These are phyloP conservation scores for Westerdykella ornata DNA, from an alignment of 2,329 filamentous ascomycete genomes.

Conservation along the genomic window DNA sequence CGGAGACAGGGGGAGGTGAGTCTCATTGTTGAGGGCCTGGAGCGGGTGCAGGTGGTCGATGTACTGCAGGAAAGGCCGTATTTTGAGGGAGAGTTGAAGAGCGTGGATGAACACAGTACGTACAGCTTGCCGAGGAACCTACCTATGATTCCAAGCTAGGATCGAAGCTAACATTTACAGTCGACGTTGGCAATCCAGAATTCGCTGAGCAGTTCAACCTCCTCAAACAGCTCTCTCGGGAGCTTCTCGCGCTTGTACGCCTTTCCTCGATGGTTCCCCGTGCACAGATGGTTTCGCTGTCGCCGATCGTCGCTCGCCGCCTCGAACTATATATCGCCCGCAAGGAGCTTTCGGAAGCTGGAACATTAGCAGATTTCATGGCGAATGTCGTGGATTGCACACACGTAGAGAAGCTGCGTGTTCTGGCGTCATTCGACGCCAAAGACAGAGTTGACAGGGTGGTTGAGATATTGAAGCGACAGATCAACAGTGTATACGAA, in stretches of 20 bases:
- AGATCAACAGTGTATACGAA: conserved; percentile 64
- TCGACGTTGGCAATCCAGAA: conserved; percentile 38
- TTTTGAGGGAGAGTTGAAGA: conserved; percentile 72
- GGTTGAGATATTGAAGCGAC: conserved; percentile 69
- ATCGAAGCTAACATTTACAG: conserved; percentile 5
- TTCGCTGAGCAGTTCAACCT: conserved; percentile 67
- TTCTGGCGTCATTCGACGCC: conserved; percentile 74
- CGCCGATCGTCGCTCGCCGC: conserved; percentile 76
- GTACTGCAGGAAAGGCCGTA: conserved; percentile 73
- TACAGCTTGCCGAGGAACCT: conserved; percentile 2
- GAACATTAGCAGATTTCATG: conserved; percentile 91
- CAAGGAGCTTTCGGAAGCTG: conserved; percentile 76
- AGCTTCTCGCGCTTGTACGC: conserved; percentile 76
- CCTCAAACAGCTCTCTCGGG: conserved; percentile 76
- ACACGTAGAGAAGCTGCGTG: conserved; percentile 83
- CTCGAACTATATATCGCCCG: conserved; percentile 81
- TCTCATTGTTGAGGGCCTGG: conserved; percentile 77
- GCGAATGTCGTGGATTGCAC: conserved; percentile 81
- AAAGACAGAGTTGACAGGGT: conserved; percentile 73
- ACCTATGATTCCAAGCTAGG: background rate
- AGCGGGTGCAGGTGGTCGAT: conserved; percentile 68
- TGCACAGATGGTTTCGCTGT: conserved; percentile 59
- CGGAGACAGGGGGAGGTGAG: conserved; percentile 57
- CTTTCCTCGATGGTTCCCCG: conserved; percentile 78
- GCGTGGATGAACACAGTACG: conserved; percentile 64